Base-by-base conservation (phyloP, 2,329 filamentous ascomycete genomes). In the Clonostachys solani region DNA sequence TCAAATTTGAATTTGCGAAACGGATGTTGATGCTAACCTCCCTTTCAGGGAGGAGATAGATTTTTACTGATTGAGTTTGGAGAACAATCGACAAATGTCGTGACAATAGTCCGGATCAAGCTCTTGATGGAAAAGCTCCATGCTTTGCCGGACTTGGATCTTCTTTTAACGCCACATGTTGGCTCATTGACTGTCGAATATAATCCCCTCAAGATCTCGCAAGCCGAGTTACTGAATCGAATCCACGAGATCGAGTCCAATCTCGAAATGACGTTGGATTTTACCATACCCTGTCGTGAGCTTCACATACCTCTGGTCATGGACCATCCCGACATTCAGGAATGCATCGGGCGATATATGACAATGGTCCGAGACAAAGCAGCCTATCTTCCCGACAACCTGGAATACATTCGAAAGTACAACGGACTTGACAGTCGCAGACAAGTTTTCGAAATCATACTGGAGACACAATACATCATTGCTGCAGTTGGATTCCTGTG, bases 21-120 rank as follows among this genome's bases (percentile, higher is more conserved):
- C 6, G 6, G 12, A 12, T 10, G 4, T 7, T 5, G 6, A 5
- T 6, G 19, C 15, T 42, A 17, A 16, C 7, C 12, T 19, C 19
- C 10, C 19, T 42, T 18, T 18, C 65, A 66, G 51, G 68, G 68
- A 42, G 69, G 66, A 18, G 72, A 75, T 45, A 75, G 80, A 46
- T 77, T 77, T 49, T 52, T 83, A 3, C 62, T 84, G 8, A 66
- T 83, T 13, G 79, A 83, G 50, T 83, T 81, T 49, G 79, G 79
- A 18, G 63, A 76, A 35, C 77, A 78, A 16, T 61, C 67, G 2
- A 79, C 80, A 50, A 71, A 83, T 50, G 63, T 83, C 6, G 44
- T 47, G 80, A 82, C 56, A 71, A 81, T 58, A 67, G 48, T 50
- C 2, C 52, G 54, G 7, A 52, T 55, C 7, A 47, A 49, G 15